phyloP scores from a whole-genome alignment of 768 basidiomycete genomes.

The Suillus sp. region DNA sequence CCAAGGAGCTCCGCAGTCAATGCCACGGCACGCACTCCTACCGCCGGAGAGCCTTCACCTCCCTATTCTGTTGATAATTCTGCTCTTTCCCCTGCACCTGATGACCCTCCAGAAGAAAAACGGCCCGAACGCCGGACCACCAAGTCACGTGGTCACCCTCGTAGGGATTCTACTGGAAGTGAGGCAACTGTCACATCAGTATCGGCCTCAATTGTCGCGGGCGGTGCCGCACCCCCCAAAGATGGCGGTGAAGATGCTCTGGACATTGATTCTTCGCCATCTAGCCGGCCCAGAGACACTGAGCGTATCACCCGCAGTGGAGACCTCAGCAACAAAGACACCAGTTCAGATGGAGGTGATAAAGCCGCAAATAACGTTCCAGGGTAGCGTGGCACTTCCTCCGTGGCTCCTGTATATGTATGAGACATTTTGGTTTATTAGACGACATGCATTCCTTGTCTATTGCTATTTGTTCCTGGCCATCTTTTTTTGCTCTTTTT shows the following conservation, averaged over 20 bases:
- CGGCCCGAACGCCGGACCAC: slow-evolving; percentile 48
- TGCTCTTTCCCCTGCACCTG: slow-evolving; percentile 25
- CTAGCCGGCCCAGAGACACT: neutral
- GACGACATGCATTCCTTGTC: slow-evolving; percentile 5
- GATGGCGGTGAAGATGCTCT: slow-evolving; percentile 20
- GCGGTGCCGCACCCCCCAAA: slow-evolving; percentile 16
- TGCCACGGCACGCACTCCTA: slow-evolving; percentile 26
- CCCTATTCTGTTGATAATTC: slow-evolving; percentile 34
- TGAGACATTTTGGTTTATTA: slow-evolving; percentile 2
- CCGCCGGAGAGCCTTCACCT: slow-evolving; percentile 46
- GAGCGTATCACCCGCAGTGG: neutral
- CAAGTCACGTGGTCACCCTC: slow-evolving; percentile 43
- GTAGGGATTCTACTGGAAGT: slow-evolving; percentile 56
- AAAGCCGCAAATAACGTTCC: slow-evolving; percentile 1
- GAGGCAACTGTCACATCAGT: slow-evolving; percentile 44
- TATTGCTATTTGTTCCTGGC: slow-evolving; percentile 7
- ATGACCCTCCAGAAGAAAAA: slow-evolving; percentile 38
- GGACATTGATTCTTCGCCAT: slow-evolving; percentile 19
- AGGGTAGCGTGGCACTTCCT: neutral
- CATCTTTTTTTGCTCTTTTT: neutral
- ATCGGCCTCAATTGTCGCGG: slow-evolving; percentile 36
- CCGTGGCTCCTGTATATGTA: neutral
- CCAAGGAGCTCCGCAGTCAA: slow-evolving; percentile 41
- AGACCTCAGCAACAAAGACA: slow-evolving; percentile 8
- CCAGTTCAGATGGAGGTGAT: slow-evolving; percentile 1